Percentiles rank a stretch among this genome's conserved stretches.
Evolutionary conservation across 768 basidiomycete genomes (phyloP).

Genomic region (Leccinum uliginosum): DNA sequence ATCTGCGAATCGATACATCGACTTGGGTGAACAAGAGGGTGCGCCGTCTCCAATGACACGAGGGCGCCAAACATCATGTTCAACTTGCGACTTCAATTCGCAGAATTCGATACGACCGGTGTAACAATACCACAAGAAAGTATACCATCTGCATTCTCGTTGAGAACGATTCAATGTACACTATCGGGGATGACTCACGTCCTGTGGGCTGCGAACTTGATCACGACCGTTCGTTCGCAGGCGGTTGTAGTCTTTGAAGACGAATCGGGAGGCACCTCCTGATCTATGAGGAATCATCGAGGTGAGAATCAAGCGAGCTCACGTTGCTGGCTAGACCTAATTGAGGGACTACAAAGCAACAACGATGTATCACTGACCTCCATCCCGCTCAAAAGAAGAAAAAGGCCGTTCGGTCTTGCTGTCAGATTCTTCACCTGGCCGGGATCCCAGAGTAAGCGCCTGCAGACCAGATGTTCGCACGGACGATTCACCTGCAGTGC

Average conservation of each 20-base stretch:
- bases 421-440: conserved; percentile 9
- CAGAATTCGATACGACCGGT: conserved; percentile 18
- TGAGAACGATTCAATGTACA: neutral
- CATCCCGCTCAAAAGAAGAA: conserved; percentile 10
- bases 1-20: conserved; percentile 33
- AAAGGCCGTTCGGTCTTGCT: neutral
- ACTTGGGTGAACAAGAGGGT: conserved; percentile 32
- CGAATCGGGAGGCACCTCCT: neutral
- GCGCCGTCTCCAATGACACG: neutral
- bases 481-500: neutral
- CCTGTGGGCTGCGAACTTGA: conserved; percentile 15
- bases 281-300: conserved; percentile 5
- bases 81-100: conserved; percentile 16
- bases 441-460: neutral
- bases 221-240: neutral
- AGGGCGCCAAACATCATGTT: neutral
- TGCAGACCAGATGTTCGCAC: neutral
- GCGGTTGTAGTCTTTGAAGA: neutral
- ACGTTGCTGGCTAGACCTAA: conserved; percentile 2
- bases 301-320: neutral
- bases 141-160: conserved; percentile 15
- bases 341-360: conserved; percentile 6
- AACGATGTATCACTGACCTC: neutral
- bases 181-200: conserved; percentile 3
- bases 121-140: conserved; percentile 27